Conservation (phyloP, 768 basidiomycete genomes). For the Fomitopsis serialis region DNA sequence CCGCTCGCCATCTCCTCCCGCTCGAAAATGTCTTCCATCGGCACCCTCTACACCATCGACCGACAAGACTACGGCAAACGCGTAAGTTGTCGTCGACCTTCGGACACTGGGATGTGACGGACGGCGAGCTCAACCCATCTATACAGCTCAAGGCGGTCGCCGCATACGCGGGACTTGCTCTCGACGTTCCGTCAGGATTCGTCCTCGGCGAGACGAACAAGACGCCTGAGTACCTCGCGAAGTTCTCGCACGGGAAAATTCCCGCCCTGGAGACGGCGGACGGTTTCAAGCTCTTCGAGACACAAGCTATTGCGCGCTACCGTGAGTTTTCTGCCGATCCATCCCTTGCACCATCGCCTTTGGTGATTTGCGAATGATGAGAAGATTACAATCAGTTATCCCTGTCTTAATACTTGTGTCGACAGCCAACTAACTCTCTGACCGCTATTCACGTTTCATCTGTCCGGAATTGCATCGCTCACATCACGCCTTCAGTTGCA, state of each 20-base stretch:
- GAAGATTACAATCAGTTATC: conserved; percentile 54
- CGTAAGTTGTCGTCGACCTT: conserved; percentile 31
- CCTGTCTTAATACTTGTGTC: conserved; percentile 58
- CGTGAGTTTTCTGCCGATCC: conserved; percentile 49
- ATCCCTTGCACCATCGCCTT: not conserved
- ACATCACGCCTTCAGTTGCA: conserved; percentile 51
- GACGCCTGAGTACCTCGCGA: conserved; percentile 61
- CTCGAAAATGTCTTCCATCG: conserved; percentile 43
- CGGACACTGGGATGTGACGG: not conserved
- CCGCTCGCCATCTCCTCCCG: not conserved
- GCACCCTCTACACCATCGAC: conserved; percentile 57
- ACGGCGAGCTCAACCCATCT: not conserved
- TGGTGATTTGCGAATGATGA: not conserved
- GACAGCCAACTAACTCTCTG: conserved; percentile 27
- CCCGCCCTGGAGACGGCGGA: conserved; percentile 75
- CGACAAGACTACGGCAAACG: conserved; percentile 37
- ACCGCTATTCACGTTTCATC: conserved; percentile 11
- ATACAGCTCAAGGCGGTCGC: conserved; percentile 49
- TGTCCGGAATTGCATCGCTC: conserved; percentile 12
- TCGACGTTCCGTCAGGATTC: conserved; percentile 50
- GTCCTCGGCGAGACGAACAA: conserved; percentile 63
- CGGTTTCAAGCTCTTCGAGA: conserved; percentile 78
- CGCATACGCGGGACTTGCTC: conserved; percentile 51
- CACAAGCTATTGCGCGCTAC: conserved; percentile 78
- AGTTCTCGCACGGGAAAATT: conserved; percentile 81